Conservation (phyloP, 1,284 basidiomycete species). For the Pseudozyma sp. region DNA sequence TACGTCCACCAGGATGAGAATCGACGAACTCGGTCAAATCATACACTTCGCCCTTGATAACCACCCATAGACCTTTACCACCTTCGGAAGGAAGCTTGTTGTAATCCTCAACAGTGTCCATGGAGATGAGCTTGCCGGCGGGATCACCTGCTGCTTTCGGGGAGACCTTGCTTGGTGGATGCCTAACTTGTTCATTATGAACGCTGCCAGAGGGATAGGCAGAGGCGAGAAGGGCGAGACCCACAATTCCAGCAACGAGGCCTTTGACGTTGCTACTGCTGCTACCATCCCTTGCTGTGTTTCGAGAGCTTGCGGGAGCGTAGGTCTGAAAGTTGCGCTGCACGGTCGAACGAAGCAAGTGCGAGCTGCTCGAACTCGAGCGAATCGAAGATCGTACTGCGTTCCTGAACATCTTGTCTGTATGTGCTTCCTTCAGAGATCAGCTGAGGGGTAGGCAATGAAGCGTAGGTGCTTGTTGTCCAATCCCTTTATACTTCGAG, state of each 20-base stretch:
- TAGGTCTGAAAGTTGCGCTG: conserved; percentile 15
- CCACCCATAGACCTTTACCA: conserved; percentile 59
- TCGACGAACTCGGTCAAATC: conserved; percentile 82
- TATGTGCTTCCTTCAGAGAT: too few species aligned
- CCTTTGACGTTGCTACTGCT: conserved; percentile 20
- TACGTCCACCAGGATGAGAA: conserved; percentile 82
- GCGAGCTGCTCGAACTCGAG: conserved; percentile 18
- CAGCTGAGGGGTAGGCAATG: too few species aligned
- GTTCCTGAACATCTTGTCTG: conserved; percentile 22
- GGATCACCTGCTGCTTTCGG: conserved; percentile 38
- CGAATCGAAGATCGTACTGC: conserved; percentile 25
- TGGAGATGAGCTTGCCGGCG: conserved; percentile 48
- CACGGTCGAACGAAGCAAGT: conserved; percentile 16
- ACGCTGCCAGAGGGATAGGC: conserved; percentile 17
- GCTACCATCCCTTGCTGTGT: neutral
- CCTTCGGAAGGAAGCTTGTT: conserved; percentile 50
- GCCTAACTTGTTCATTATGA: conserved; percentile 26
- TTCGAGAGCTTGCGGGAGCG: too few species aligned
- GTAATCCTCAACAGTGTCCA: conserved; percentile 57
- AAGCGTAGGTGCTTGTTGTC: too few species aligned
- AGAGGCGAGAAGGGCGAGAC: conserved; percentile 35
- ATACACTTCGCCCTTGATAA: conserved; percentile 66
- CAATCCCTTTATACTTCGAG: too few species aligned
- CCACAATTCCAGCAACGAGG: conserved; percentile 32
- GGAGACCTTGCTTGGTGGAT: conserved; percentile 21